A percentile compares a stretch with the other conserved stretches of the same genome.
Evolutionary conservation across 2,329 filamentous ascomycete genomes (phyloP).

Genomic region (Coniella lustricola): DNA sequence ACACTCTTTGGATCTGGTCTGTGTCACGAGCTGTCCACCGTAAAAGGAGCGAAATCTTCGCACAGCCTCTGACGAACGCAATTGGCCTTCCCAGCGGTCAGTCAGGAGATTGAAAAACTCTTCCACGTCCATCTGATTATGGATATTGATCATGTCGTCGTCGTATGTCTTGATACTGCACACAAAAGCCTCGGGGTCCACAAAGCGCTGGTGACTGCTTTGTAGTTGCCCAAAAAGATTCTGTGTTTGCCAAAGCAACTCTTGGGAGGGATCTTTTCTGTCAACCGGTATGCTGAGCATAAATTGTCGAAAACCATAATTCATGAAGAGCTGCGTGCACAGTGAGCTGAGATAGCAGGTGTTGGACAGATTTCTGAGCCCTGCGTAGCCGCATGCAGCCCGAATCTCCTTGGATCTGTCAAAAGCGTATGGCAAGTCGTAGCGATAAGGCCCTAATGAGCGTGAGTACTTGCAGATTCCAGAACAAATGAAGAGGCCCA

Average conservation of each 20-base stretch:
- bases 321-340: constrained; percentile 94
- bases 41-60: constrained; percentile 75
- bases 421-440: constrained; percentile 54
- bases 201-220: constrained; percentile 64
- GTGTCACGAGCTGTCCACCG: constrained; percentile 84
- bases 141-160: constrained; percentile 74
- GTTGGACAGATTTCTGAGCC: constrained; percentile 85
- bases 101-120: constrained; percentile 95
- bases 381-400: constrained; percentile 74
- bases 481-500: constrained; percentile 8
- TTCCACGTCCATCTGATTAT: constrained; percentile 94
- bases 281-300: constrained; percentile 60
- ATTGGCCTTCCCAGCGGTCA: constrained; percentile 81
- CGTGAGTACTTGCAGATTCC: background rate
- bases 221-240: constrained; percentile 82
- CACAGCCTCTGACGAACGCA: constrained; percentile 61
- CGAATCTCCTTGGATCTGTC: constrained; percentile 64
- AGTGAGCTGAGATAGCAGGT: constrained; percentile 97
- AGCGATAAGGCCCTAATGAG: constrained; percentile 41
- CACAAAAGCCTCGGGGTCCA: constrained; percentile 69
- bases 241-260: constrained; percentile 69
- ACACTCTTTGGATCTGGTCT: constrained; percentile 93
- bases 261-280: constrained; percentile 51
- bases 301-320: constrained; percentile 77
- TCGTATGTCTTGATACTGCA: constrained; percentile 75